Evolutionary conservation across 73 alveolate species (phyloP).

Genomic region (Tetrahymena borealis): DNA sequence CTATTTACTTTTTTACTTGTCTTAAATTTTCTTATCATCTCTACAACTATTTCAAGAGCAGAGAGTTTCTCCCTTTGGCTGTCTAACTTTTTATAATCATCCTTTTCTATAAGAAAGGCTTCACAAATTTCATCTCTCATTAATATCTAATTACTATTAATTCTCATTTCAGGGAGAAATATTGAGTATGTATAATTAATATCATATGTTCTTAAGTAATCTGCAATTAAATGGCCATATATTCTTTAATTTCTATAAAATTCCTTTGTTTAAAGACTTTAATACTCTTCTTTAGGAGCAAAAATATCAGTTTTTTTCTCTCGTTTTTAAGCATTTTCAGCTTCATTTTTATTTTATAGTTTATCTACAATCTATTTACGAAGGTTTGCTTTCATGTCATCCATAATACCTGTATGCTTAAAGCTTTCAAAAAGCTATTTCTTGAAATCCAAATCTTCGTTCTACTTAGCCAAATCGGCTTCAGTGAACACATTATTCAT

Average conservation of each 20-base stretch:
- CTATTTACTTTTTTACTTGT: background rate
- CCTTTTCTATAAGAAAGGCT: background rate
- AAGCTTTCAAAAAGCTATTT: background rate
- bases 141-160: background rate
- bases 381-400: background rate
- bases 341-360: background rate
- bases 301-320: background rate
- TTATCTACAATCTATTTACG: background rate
- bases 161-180: background rate
- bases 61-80: background rate
- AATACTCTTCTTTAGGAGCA: background rate
- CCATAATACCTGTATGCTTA: background rate
- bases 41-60: background rate
- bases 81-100: background rate
- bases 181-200: background rate
- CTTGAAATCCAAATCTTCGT: background rate
- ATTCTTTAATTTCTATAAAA: background rate
- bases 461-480: constrained; percentile 1
- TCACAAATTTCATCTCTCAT: background rate
- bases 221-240: background rate
- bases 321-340: background rate
- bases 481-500: background rate
- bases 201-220: background rate
- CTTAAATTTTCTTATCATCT: background rate
- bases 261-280: background rate